These are phyloP conservation scores for Micromonas pusilla DNA, from an alignment of 139 green algal species.

Conservation along the genomic window DNA sequence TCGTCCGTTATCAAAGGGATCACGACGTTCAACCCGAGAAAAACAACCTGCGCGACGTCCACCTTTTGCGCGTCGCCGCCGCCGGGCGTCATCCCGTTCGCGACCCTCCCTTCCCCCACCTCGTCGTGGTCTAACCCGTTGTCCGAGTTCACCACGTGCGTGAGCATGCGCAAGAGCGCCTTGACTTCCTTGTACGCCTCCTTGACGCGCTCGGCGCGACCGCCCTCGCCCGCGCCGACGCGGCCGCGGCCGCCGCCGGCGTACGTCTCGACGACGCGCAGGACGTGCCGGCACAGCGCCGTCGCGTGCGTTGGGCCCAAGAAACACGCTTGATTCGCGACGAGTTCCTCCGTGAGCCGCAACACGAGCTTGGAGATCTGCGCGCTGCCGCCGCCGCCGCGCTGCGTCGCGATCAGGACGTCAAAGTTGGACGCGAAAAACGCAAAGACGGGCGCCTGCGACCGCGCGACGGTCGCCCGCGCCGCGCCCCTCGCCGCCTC, in stretches of 20 bases:
- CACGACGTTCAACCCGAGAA: constrained; percentile 59
- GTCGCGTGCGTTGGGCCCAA: constrained; percentile 37
- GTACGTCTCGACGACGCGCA: constrained; percentile 56
- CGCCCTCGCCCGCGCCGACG: not conserved
- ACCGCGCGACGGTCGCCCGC: constrained; percentile 39
- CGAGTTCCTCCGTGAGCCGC: constrained; percentile 64
- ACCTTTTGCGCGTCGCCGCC: not conserved
- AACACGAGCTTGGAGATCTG: constrained; percentile 54
- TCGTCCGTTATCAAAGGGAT: constrained; percentile 68
- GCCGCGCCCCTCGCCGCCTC: constrained; percentile 60
- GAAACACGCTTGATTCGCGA: constrained; percentile 60
- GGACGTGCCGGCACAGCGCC: constrained; percentile 48
- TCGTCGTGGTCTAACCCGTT: constrained; percentile 38
- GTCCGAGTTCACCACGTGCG: constrained; percentile 53
- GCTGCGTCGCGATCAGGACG: constrained; percentile 39
- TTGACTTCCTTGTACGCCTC: constrained; percentile 61
- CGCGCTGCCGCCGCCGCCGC: constrained; percentile 41
- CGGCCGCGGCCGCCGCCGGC: constrained; percentile 41
- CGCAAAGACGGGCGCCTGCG: constrained; percentile 45
- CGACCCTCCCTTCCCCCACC: not conserved
- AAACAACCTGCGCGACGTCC: constrained; percentile 26
- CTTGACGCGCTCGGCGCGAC: not conserved
- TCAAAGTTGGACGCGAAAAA: constrained; percentile 29
- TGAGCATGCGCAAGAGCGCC: constrained; percentile 73
- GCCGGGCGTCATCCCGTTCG: not conserved